phyloP scores from a whole-genome alignment of 495 filamentous ascomycete species.

The Amorphotheca resinae region DNA sequence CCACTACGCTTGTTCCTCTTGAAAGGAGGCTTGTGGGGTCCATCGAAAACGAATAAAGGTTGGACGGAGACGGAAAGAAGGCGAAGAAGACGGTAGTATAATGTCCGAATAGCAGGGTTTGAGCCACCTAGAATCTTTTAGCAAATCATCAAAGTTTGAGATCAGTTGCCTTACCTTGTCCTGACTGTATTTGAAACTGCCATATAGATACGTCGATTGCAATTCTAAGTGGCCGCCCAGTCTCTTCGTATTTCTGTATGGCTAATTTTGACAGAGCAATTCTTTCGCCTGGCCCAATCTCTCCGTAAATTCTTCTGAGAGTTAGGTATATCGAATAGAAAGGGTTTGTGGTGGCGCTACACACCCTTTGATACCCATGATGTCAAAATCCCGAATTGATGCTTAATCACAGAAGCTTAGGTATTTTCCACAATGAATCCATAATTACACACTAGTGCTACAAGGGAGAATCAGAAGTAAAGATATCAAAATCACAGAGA shows the following conservation, averaged over 20 bases:
- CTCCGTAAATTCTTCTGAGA: slow-evolving; percentile 61
- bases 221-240: slow-evolving; percentile 62
- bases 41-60: slow-evolving; percentile 94
- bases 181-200: slow-evolving; percentile 87
- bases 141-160: background rate
- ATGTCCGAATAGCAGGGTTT: slow-evolving; percentile 82
- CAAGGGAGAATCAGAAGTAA: no score
- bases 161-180: slow-evolving; percentile 32
- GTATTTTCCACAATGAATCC: slow-evolving; percentile 2
- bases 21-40: slow-evolving; percentile 76
- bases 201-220: slow-evolving; percentile 96
- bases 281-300: slow-evolving; percentile 71
- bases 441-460: no score
- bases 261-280: slow-evolving; percentile 77
- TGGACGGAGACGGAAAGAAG: slow-evolving; percentile 70
- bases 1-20: slow-evolving; percentile 65
- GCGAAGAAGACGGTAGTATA: slow-evolving; percentile 85
- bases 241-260: slow-evolving; percentile 56
- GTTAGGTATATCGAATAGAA: slow-evolving; percentile 16
- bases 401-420: no score
- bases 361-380: slow-evolving; percentile 53
- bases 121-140: slow-evolving; percentile 42
- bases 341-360: background rate
- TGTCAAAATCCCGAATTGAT: slow-evolving; percentile 10
- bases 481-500: no score